Percentiles rank a stretch among this genome's conserved stretches.
Evolutionary conservation across 352 stramenopile species (phyloP).

Genomic region (Phytophthora hybrid): DNA sequence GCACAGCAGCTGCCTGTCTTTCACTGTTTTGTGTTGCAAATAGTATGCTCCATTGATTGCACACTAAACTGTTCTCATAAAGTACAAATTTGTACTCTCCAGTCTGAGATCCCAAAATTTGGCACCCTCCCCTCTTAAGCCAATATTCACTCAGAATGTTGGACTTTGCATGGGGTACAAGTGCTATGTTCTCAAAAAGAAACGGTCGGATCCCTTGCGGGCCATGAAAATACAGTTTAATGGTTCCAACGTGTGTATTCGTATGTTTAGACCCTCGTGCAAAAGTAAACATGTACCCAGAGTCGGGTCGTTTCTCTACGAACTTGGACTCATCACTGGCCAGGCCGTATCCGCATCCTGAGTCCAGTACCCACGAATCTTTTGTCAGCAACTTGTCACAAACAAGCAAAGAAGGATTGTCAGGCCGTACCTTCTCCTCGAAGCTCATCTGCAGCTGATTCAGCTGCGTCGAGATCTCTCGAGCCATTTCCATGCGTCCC

Average conservation of each 20-base stretch:
- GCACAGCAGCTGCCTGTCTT: slow-evolving; percentile 15
- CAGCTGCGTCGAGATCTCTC: background rate
- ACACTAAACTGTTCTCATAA: slow-evolving; percentile 5
- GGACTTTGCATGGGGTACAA: slow-evolving; percentile 16
- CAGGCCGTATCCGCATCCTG: slow-evolving; percentile 16
- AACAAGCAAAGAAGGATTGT: background rate
- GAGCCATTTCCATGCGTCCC: background rate
- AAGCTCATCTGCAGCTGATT: background rate
- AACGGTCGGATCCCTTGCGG: slow-evolving; percentile 10
- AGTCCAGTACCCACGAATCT: slow-evolving; percentile 16
- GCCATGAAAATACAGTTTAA: slow-evolving; percentile 23
- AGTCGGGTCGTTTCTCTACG: background rate
- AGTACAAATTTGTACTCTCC: slow-evolving; percentile 24
- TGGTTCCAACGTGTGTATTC: slow-evolving; percentile 11
- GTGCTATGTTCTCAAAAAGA: slow-evolving; percentile 12
- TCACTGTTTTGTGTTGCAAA: slow-evolving; percentile 6
- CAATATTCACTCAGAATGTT: slow-evolving; percentile 27
- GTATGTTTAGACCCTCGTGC: slow-evolving; percentile 10
- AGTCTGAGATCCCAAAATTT: slow-evolving; percentile 9
- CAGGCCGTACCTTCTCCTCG: slow-evolving; percentile 4
- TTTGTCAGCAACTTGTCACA: background rate
- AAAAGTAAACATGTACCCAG: slow-evolving; percentile 25
- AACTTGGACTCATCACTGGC: slow-evolving; percentile 12
- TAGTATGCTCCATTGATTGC: slow-evolving; percentile 23
- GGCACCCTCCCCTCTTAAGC: slow-evolving; percentile 16